Percentiles rank a stretch among this genome's conserved stretches.
phyloP scores from a whole-genome alignment of 345 rosid species.

The Syzygium grande region DNA sequence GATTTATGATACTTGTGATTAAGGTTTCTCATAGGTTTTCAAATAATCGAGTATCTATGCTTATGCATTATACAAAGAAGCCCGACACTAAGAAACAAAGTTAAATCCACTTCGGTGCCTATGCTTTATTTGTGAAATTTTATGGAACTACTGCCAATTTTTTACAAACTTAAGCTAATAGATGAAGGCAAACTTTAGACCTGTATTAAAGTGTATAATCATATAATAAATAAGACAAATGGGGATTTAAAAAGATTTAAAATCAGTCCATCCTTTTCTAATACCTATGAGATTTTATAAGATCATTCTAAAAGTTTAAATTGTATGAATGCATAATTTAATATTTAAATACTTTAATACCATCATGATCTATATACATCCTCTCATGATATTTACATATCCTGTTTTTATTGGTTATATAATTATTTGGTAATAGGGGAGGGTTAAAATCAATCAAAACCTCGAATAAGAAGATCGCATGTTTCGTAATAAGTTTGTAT shows the following conservation, averaged over 20 bases:
- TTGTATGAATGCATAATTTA: neutral
- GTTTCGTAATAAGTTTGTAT: neutral
- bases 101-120: neutral
- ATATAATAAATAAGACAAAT: neutral
- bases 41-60: neutral
- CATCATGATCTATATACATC: neutral
- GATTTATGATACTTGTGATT: neutral
- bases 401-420: neutral
- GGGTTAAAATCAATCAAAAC: neutral
- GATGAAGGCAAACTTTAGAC: neutral
- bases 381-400: neutral
- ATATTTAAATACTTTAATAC: neutral
- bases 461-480: neutral
- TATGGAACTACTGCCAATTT: neutral
- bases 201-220: neutral
- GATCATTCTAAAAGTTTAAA: neutral
- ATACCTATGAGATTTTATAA: neutral
- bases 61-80: neutral
- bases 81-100: neutral
- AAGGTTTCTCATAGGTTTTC: neutral
- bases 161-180: neutral
- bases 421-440: accelerated
- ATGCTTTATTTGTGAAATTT: neutral
- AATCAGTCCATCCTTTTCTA: neutral
- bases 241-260: neutral